Percentiles rank a stretch among this genome's conserved stretches.
Evolutionary conservation across 2,329 filamentous ascomycete genomes (phyloP).

Genomic region (Aureobasidium sp.): DNA sequence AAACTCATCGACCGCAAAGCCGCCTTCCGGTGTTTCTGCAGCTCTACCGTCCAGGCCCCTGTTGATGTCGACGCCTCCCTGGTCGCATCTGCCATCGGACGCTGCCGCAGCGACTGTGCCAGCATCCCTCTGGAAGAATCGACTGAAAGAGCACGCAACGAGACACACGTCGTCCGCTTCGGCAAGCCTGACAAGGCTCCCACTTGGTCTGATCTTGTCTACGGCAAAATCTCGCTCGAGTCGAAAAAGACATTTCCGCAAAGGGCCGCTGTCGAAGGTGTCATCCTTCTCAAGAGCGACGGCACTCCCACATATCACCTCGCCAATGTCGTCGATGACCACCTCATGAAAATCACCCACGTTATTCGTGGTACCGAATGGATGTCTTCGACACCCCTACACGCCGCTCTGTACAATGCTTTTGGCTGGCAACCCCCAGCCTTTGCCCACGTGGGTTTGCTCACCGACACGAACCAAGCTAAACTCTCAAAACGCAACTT

Average conservation of each 20-base stretch:
- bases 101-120: conserved; percentile 66
- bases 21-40: conserved; percentile 93
- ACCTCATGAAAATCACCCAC: conserved; percentile 90
- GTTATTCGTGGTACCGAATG: conserved; percentile 94
- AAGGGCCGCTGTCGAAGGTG: conserved; percentile 41
- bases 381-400: conserved; percentile 86
- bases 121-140: conserved; percentile 59
- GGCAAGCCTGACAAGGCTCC: conserved; percentile 54
- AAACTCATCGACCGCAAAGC: conserved; percentile 59
- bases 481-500: conserved; percentile 72
- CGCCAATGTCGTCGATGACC: conserved; percentile 93
- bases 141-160: conserved; percentile 59
- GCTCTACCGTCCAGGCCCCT: conserved; percentile 42
- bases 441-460: conserved; percentile 42
- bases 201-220: conserved; percentile 68
- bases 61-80: conserved; percentile 13
- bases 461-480: conserved; percentile 38
- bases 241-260: conserved; percentile 19
- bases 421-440: conserved; percentile 40
- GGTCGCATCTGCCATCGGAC: conserved; percentile 43
- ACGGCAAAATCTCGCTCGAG: conserved; percentile 49
- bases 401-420: conserved; percentile 47
- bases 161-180: conserved; percentile 70
- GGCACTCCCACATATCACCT: conserved; percentile 94
- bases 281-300: conserved; percentile 83